Evolutionary conservation across 768 basidiomycete species (phyloP).

Genomic region (Lactifluus piperatus): DNA sequence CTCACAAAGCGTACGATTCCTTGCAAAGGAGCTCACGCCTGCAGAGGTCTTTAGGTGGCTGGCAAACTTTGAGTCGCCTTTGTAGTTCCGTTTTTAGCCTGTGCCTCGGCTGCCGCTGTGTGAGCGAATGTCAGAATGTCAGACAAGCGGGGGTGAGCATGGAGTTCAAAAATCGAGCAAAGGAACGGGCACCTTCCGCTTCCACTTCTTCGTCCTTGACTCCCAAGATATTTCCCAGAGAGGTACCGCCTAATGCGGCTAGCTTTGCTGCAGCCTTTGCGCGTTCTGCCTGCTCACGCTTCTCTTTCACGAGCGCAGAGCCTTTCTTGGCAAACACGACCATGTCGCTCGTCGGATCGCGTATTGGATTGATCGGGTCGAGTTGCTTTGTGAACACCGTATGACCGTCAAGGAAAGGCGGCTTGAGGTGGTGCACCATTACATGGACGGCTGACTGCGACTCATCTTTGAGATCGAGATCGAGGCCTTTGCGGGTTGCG

Average conservation of each 20-base stretch:
- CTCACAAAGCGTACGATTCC: conserved; percentile 77
- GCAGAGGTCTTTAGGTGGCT: conserved; percentile 75
- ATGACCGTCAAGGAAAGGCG: conserved; percentile 95
- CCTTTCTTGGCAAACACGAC: conserved; percentile 96
- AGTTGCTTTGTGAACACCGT: conserved; percentile 95
- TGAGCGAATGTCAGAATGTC: conserved; percentile 24
- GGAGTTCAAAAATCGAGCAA: too few relatives aligned
- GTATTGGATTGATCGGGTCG: conserved; percentile 94
- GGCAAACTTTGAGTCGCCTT: conserved; percentile 96
- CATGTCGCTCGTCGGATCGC: conserved; percentile 90
- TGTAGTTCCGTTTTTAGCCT: conserved; percentile 55
- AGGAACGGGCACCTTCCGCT: conserved; percentile 76
- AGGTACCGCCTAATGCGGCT: conserved; percentile 84
- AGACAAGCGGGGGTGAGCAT: conserved; percentile 66
- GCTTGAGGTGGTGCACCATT: conserved; percentile 94
- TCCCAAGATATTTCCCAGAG: conserved; percentile 96
- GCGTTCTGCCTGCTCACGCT: conserved; percentile 92
- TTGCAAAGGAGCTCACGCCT: conserved; percentile 76
- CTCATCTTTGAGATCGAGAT: conserved; percentile 95
- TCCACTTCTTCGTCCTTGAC: conserved; percentile 92
- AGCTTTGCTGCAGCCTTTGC: conserved; percentile 95
- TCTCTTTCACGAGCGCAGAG: conserved; percentile 88
- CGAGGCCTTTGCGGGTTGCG: conserved; percentile 75
- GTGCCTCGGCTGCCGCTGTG: conserved; percentile 44
- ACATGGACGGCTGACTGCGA: conserved; percentile 95